Conservation (phyloP, 257 asterid species). For the Capsicum chinense region DNA sequence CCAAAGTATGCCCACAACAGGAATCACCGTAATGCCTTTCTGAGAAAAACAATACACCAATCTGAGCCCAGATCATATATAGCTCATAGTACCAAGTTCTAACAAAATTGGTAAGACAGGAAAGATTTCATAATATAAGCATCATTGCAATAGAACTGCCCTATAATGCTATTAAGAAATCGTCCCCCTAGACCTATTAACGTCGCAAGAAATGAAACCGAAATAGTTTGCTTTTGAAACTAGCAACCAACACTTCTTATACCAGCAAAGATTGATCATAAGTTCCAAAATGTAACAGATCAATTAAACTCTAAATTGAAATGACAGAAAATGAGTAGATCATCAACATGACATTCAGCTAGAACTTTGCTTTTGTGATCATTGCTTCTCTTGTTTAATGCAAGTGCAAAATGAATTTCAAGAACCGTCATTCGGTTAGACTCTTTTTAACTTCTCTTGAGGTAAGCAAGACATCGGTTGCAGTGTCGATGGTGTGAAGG, state of each 20-base stretch:
- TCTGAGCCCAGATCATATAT: background rate
- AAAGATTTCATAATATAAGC: background rate
- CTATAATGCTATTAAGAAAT: background rate
- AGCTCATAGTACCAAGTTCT: too few species aligned
- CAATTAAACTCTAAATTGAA: background rate
- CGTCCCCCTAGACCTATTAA: background rate
- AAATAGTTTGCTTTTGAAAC: background rate
- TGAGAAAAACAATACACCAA: slow-evolving; percentile 25
- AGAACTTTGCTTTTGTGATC: background rate
- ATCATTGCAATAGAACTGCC: background rate
- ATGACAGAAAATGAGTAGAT: background rate
- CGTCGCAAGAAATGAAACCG: background rate
- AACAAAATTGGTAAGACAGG: background rate
- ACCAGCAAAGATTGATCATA: background rate
- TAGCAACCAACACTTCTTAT: background rate
- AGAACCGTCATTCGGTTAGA: background rate
- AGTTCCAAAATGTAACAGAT: background rate
- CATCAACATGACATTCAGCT: background rate
- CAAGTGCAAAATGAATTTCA: background rate
- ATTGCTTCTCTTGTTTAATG: background rate
- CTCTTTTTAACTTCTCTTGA: background rate
- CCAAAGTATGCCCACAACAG: slow-evolving; percentile 77
- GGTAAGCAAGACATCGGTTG: background rate
- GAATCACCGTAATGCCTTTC: slow-evolving; percentile 60
- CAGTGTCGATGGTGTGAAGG: background rate